Evolutionary conservation across 768 basidiomycete species (phyloP), one percentile per base, ranked within the genome.

Genomic region (Porphyrellus cyaneotinctus): DNA sequence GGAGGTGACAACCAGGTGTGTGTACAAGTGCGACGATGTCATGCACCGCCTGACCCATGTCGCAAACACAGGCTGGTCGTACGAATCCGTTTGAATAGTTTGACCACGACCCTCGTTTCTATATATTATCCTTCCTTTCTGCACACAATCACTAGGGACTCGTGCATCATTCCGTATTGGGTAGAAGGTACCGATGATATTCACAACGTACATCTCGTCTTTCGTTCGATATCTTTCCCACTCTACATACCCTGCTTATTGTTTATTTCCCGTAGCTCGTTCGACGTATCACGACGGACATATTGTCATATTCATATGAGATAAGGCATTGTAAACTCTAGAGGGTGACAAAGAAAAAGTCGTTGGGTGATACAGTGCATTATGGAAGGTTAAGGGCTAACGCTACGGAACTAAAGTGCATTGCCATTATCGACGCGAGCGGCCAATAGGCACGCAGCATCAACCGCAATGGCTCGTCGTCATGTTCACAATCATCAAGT

Each of bases 1-100:
- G 85, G 83, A 39, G 87, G 85, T 6, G 83, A 89, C 48, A 67
- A 77, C 56, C 88, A 91, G 79, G 88, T 85, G 63, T 37, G 75
- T 66, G 24, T 65, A 26, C 50, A 23, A n/a, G 42, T 20, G 0
- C 30, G 4, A n/a, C 15, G 4, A 26, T 28, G 8, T 47, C 22
- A 8, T n/a, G 4, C 18, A 10, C 47, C 20, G 13, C n/a, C 49
- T 60, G 20, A 46, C 5, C 18, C 6, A 18, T 17, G 17, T 22
- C n/a, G 3, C 14, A 9, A 23, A 18, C 51, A 41, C 45, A 90
- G 88, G 83, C 87, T 47, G 88, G 84, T 49, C 80, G 84, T 53
- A 90, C 88, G 28, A 91, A 91, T 69, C 78, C 78, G 2, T 72
- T 79, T 36, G 77, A 79, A 58, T 78, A 63, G 62, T 14, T 12